phyloP scores from a whole-genome alignment of 495 filamentous ascomycete genomes.

The Annulohypoxylon bovei region DNA sequence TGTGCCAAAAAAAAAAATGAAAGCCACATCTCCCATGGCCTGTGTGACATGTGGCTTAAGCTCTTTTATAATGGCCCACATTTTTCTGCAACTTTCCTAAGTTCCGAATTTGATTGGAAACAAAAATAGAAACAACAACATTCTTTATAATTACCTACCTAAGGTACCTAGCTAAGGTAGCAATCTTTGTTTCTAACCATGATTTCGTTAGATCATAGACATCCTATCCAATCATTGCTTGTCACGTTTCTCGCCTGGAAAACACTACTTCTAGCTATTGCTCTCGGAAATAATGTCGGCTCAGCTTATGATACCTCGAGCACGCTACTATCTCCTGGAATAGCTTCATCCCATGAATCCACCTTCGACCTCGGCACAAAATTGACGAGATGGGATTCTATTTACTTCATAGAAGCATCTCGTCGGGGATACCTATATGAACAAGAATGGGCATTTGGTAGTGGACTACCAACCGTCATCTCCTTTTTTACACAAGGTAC shows the following conservation, averaged over 20 bases:
- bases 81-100: neutral
- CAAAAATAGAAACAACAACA: neutral
- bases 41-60: slow-evolving; percentile 3
- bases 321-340: slow-evolving; percentile 60
- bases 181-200: slow-evolving; percentile 19
- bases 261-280: slow-evolving; percentile 70
- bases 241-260: slow-evolving; percentile 73
- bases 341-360: slow-evolving; percentile 66
- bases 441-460: slow-evolving; percentile 97
- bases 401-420: slow-evolving; percentile 81
- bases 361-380: slow-evolving; percentile 57
- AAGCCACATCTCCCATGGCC: neutral
- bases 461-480: slow-evolving; percentile 68
- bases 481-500: slow-evolving; percentile 47
- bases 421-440: slow-evolving; percentile 82
- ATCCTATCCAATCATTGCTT: slow-evolving; percentile 47
- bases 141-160: neutral
- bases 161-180: too few species aligned
- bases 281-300: slow-evolving; percentile 69
- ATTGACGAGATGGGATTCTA: slow-evolving; percentile 88
- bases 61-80: neutral
- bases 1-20: neutral
- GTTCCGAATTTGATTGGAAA: neutral
- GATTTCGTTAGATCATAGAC: slow-evolving; percentile 27
- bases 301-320: slow-evolving; percentile 92